Percentiles rank a stretch among this genome's conserved stretches.
phyloP scores from a whole-genome alignment of 345 rosid genomes.

The Lumnitzera littorea region DNA sequence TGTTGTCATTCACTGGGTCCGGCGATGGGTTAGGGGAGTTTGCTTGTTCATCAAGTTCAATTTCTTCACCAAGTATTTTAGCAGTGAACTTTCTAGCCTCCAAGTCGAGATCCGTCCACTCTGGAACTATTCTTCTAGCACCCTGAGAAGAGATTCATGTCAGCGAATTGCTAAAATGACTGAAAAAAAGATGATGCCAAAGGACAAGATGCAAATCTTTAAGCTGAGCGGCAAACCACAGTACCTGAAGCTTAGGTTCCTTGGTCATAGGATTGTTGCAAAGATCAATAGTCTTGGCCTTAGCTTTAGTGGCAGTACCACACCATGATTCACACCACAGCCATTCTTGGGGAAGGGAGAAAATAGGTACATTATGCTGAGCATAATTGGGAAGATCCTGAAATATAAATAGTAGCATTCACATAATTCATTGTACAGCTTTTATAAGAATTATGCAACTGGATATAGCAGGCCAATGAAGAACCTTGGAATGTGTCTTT shows the following conservation, averaged over 20 bases:
- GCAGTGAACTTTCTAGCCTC: conserved; percentile 78
- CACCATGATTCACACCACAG: conserved; percentile 99
- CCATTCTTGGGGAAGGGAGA: conserved; percentile 97
- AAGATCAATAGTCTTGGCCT: conserved; percentile 91
- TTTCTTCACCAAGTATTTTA: conserved; percentile 67
- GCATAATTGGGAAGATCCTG: conserved; percentile 99
- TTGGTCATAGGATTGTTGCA: conserved; percentile 99
- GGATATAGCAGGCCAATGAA: too few species aligned
- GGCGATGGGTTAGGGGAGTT: conserved; percentile 16
- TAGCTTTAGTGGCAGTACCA: conserved; percentile 90
- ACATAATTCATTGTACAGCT: too few species aligned
- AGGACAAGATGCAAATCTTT: neutral
- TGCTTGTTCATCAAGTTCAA: conserved; percentile 38
- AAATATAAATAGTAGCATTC: conserved; percentile 10
- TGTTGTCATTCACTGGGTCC: conserved; percentile 12
- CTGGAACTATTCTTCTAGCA: conserved; percentile 78
- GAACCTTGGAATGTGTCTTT: too few species aligned
- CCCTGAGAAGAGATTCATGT: conserved; percentile 38
- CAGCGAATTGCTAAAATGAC: neutral
- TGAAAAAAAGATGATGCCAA: neutral
- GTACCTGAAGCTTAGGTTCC: conserved; percentile 96
- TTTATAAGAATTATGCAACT: too few species aligned
- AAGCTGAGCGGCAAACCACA: neutral
- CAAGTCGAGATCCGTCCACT: conserved; percentile 71
- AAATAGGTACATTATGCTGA: conserved; percentile 89